phyloP scores from a whole-genome alignment of 2,329 filamentous ascomycete species.

The Ophiostoma sp. region DNA sequence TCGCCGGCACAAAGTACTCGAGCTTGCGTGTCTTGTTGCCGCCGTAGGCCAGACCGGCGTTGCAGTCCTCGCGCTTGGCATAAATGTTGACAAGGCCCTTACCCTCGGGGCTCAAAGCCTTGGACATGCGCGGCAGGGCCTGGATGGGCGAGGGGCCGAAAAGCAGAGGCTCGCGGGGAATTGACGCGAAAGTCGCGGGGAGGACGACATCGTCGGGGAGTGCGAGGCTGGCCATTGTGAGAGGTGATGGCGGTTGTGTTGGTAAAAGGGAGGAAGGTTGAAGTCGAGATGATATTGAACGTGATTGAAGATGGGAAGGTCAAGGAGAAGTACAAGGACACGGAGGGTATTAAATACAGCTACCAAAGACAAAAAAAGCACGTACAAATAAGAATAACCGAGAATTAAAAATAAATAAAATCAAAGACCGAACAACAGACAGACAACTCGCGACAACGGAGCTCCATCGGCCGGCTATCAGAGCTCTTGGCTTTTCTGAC shows the following conservation, averaged over 20 bases:
- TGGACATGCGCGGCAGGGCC: constrained; percentile 62
- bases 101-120: constrained; percentile 55
- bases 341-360: neutral
- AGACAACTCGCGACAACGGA: neutral
- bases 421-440: neutral
- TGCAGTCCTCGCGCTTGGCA: constrained; percentile 72
- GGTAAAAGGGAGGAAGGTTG: neutral
- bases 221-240: constrained; percentile 17
- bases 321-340: neutral
- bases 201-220: constrained; percentile 38
- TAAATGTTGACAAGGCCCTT: constrained; percentile 55
- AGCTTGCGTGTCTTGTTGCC: constrained; percentile 71
- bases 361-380: neutral
- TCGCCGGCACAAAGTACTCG: constrained; percentile 68
- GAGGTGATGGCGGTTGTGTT: neutral
- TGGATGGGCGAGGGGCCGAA: constrained; percentile 71
- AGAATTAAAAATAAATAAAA: neutral
- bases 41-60: constrained; percentile 65
- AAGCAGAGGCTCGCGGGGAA: constrained; percentile 61
- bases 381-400: neutral
- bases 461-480: neutral
- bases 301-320: neutral
- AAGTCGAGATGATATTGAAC: neutral
- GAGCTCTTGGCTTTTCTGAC: constrained; percentile 4
- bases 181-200: constrained; percentile 62